Evolutionary conservation across 768 basidiomycete genomes (phyloP).

Genomic region (Cyclocybe cylindracea): DNA sequence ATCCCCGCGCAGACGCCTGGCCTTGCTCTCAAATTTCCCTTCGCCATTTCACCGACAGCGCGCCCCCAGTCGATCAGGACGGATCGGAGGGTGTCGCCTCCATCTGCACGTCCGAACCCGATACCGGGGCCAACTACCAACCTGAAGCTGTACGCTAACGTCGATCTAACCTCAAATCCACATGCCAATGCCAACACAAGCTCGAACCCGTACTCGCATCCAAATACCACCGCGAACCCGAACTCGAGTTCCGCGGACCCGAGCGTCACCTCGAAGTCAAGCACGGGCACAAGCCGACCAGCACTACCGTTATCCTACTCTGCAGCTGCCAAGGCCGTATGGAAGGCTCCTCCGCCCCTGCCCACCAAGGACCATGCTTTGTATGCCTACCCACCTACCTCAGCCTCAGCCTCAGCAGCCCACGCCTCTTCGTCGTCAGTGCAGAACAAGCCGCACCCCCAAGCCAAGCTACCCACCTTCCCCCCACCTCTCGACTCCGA

Average conservation of each 20-base stretch:
- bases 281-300: conserved; percentile 5
- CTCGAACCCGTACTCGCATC: too few species aligned
- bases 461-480: conserved; percentile 30
- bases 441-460: conserved; percentile 17
- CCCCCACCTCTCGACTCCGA: conserved; percentile 45
- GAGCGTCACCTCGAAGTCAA: neutral
- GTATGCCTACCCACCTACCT: conserved; percentile 1
- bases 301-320: conserved; percentile 23
- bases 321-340: conserved; percentile 21
- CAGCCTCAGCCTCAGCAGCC: conserved; percentile 10
- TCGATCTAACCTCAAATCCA: conserved; percentile 9
- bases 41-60: conserved; percentile 20
- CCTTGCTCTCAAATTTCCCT: conserved; percentile 19
- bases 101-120: conserved; percentile 16
- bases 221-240: conserved; percentile 5
- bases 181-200: too few species aligned
- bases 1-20: neutral
- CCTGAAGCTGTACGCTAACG: neutral
- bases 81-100: conserved; percentile 37
- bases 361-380: conserved; percentile 1
- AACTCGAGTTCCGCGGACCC: neutral
- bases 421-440: conserved; percentile 19
- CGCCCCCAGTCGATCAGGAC: conserved; percentile 34
- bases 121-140: neutral
- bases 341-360: conserved; percentile 12